Conservation (phyloP, 345 rosid genomes). For the Aquilaria sinensis region DNA sequence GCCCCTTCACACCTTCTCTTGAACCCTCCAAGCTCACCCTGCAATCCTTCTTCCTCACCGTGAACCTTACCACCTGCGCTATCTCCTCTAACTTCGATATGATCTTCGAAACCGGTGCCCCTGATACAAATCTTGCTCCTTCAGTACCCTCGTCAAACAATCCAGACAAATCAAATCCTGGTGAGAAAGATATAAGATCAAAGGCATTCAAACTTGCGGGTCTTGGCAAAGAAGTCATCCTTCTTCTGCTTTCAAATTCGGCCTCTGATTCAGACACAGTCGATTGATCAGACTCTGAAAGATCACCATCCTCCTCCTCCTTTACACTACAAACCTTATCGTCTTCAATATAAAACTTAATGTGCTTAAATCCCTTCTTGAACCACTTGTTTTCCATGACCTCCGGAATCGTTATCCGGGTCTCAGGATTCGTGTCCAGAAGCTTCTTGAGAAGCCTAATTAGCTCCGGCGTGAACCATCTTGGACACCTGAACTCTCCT, state of each 20-base stretch:
- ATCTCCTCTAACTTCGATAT: conserved; percentile 68
- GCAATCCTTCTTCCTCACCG: conserved; percentile 74
- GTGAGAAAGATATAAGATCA: conserved; percentile 64
- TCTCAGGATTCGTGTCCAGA: conserved; percentile 70
- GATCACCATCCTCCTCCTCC: conserved; percentile 31
- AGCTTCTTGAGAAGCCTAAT: conserved; percentile 41
- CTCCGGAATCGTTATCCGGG: conserved; percentile 61
- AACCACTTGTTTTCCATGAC: conserved; percentile 80
- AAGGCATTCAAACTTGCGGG: conserved; percentile 67
- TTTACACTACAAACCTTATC: conserved; percentile 37
- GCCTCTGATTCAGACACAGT: conserved; percentile 48
- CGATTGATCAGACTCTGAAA: conserved; percentile 33
- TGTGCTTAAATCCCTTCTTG: conserved; percentile 58
- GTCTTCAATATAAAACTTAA: conserved; percentile 52
- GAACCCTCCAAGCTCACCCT: conserved; percentile 68
- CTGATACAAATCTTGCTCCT: conserved; percentile 47
- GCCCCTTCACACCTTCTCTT: conserved; percentile 61
- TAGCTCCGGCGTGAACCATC: conserved; percentile 71
- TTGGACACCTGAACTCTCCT: conserved; percentile 72
- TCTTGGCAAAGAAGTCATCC: conserved; percentile 31
- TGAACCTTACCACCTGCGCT: conserved; percentile 55
- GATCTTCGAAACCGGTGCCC: conserved; percentile 58
- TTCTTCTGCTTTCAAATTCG: conserved; percentile 26
- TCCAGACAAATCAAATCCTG: conserved; percentile 71
- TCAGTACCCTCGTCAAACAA: conserved; percentile 69